Evolutionary conservation across 1,139 yeast genomes (phyloP), one percentile per base, ranked within the genome.

Genomic region (Magnusiomyces ingens): DNA sequence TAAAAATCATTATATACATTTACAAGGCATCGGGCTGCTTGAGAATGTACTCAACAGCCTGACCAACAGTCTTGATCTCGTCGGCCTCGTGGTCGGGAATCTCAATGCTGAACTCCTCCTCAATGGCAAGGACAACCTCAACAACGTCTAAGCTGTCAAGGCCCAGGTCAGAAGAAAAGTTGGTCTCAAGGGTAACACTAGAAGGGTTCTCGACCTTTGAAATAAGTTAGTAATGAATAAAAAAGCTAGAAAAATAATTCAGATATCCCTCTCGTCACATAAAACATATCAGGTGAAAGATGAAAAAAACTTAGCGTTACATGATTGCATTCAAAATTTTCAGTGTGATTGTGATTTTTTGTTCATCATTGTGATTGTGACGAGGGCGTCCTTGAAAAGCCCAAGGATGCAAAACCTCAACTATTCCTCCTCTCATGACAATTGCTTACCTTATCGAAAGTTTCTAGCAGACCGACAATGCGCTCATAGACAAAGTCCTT

Each of bases 71-170:
- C 74, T 84, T 85, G 70, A 89, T 83, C 62, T 81, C 80, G 68
- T 89, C 95, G 49, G 95, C 93, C 18, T 42, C 46, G 21, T 29
- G 40, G 38, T 89, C 96, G 49, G 95, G 94, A 68, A 89, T 87
- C 67, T 83, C 86, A 60, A 77, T 74, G 59, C 73, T 70, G 62
- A 74, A 74, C 60, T 74, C 77, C 64, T 88, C 95, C 72, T 89
- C 96, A 58, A 89, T 80, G 64, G 88, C 95, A 89, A 89, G 88
- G 45, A 89, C 80, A 45, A 88, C 91, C 69, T 89, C 96, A 48
- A 87, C 96, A 40, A 86, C 84, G 66, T 89, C 96, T 66, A 89
- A 79, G 36, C 93, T 84, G 72, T 89, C 96, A 63, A 88, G 78
- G 1, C 95, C 95, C 61, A 89, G 77, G 67, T 89, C 96, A 60